phyloP scores from a whole-genome alignment of 257 asterid genomes.

The Solanum lycopersicoides region DNA sequence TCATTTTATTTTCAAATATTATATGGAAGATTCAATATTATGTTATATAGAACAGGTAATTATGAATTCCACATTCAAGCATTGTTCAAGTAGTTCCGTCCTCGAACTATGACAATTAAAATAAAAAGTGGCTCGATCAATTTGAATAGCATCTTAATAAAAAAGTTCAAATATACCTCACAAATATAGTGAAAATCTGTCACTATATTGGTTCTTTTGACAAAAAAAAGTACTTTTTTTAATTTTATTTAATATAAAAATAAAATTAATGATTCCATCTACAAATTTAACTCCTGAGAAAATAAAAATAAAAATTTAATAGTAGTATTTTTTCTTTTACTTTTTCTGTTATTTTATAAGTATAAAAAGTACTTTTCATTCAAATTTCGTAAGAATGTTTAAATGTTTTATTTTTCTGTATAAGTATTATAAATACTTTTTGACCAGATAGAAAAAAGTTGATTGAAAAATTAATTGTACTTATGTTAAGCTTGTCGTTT shows the following conservation, averaged over 20 bases:
- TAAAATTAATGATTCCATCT: background rate
- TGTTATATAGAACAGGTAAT: too few species aligned
- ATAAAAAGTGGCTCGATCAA: too few species aligned
- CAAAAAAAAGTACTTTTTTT: background rate
- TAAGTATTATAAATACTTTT: background rate
- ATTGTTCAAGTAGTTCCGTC: too few species aligned
- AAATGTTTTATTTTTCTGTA: background rate
- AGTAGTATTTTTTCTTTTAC: background rate
- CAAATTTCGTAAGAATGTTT: background rate
- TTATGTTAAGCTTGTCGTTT: background rate
- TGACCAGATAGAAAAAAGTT: background rate
- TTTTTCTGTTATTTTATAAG: background rate
- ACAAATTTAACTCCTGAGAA: background rate
- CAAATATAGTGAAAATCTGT: background rate
- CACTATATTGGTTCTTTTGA: background rate
- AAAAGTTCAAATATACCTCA: too few species aligned
- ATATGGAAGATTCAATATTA: background rate
- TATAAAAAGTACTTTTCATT: background rate
- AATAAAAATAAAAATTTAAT: background rate
- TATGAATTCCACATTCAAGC: too few species aligned
- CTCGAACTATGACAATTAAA: too few species aligned
- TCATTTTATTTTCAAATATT: background rate
- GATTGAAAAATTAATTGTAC: too few species aligned
- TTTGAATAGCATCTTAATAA: too few species aligned
- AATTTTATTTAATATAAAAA: background rate